Conservation (phyloP, 352 stramenopile genomes). For the Phytophthora parvispora region DNA sequence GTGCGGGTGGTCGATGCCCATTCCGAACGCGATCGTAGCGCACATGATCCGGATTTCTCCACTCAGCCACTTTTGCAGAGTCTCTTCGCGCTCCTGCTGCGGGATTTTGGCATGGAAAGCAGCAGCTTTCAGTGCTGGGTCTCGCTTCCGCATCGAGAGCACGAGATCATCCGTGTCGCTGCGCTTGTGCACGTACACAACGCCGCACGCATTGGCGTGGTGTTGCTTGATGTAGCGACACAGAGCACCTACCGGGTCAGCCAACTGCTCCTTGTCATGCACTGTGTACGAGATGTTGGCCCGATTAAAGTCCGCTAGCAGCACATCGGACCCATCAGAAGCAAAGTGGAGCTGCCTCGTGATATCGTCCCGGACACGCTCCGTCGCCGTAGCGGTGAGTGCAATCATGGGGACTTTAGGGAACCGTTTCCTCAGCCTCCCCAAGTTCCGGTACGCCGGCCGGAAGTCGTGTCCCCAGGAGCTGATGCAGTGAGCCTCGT, state of each 20-base stretch:
- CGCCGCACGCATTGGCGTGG: slow-evolving; percentile 37
- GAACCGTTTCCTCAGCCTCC: slow-evolving; percentile 44
- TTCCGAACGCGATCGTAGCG: slow-evolving; percentile 94
- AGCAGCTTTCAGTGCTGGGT: slow-evolving; percentile 39
- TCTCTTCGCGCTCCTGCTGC: slow-evolving; percentile 41
- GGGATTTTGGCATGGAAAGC: slow-evolving; percentile 70
- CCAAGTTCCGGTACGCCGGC: slow-evolving; percentile 66
- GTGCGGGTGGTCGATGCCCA: slow-evolving; percentile 94
- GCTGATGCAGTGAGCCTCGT: slow-evolving; percentile 95
- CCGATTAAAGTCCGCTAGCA: slow-evolving; percentile 70
- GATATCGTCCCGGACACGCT: slow-evolving; percentile 74
- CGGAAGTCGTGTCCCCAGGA: slow-evolving; percentile 94
- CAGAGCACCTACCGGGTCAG: slow-evolving; percentile 49
- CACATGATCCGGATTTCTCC: slow-evolving; percentile 84
- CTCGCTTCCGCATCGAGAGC: slow-evolving; percentile 29
- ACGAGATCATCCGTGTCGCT: slow-evolving; percentile 63
- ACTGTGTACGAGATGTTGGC: slow-evolving; percentile 70
- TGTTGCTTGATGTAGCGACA: slow-evolving; percentile 54
- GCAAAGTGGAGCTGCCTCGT: slow-evolving; percentile 44
- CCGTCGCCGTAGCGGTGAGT: slow-evolving; percentile 92
- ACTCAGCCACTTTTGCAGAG: slow-evolving; percentile 57
- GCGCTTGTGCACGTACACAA: slow-evolving; percentile 71
- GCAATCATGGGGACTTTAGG: slow-evolving; percentile 75
- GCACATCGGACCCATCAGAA: slow-evolving; percentile 40
- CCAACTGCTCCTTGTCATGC: slow-evolving; percentile 57